Conservation (phyloP, 495 filamentous ascomycete genomes). For the Zalerion maritima region DNA sequence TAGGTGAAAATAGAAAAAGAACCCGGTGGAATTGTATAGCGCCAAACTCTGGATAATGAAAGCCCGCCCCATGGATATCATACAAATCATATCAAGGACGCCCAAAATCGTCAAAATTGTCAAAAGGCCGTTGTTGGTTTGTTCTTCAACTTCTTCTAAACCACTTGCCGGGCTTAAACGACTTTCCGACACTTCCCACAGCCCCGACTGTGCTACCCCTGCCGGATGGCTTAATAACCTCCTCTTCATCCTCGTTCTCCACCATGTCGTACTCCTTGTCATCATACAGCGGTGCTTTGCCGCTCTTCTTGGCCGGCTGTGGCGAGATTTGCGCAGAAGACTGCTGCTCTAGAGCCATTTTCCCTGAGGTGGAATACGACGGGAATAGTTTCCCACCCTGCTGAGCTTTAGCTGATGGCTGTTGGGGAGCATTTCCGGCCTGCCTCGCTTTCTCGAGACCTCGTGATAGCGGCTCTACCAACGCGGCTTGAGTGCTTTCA, state of each 20-base stretch:
- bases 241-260: constrained; percentile 12
- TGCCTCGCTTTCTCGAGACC: constrained; percentile 19
- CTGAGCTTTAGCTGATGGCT: constrained; percentile 1
- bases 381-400: constrained; percentile 12
- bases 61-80: too few relatives aligned
- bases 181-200: too few relatives aligned
- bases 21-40: too few relatives aligned
- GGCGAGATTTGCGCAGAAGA: constrained; percentile 12
- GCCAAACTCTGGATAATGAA: too few relatives aligned
- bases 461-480: constrained; percentile 13
- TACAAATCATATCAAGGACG: too few relatives aligned
- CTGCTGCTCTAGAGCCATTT: constrained; percentile 14
- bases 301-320: constrained; percentile 1
- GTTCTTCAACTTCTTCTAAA: too few relatives aligned
- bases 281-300: constrained; percentile 7
- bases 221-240: constrained; percentile 6
- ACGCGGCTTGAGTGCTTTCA: constrained; percentile 10
- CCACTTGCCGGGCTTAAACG: too few relatives aligned
- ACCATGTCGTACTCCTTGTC: constrained; percentile 13
- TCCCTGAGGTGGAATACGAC: constrained; percentile 17
- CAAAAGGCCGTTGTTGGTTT: too few relatives aligned
- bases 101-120: too few relatives aligned
- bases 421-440: constrained; percentile 2
- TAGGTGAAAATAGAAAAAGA: too few relatives aligned
- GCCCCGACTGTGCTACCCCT: too few relatives aligned